A percentile compares a stretch with the other conserved stretches of the same genome.
These are phyloP conservation scores for Aureobasidium sp. DNA, from an alignment of 2,329 filamentous ascomycete species.

Conservation along the genomic window DNA sequence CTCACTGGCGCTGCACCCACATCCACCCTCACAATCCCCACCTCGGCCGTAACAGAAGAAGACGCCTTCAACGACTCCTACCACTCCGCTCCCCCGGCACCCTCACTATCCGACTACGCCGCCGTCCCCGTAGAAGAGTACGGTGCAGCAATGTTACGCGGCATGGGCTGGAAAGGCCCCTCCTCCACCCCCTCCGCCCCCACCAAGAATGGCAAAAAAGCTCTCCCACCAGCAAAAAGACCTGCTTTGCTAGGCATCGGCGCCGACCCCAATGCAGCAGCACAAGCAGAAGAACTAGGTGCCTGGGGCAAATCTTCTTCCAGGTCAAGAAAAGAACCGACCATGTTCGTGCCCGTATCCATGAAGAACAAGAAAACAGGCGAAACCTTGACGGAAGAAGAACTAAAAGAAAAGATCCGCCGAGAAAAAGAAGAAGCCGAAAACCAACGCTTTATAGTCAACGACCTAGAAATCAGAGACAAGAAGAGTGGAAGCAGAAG, in stretches of 20 bases:
- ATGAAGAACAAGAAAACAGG: conserved; percentile 57
- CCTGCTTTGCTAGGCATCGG: conserved; percentile 82
- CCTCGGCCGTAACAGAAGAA: conserved; percentile 45
- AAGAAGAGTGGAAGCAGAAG: conserved; percentile 6
- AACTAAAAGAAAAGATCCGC: conserved; percentile 39
- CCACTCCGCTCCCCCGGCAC: conserved; percentile 62
- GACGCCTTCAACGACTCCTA: conserved; percentile 67
- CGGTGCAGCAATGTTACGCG: conserved; percentile 78
- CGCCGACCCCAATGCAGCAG: conserved; percentile 65
- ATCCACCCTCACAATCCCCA: conserved; percentile 34
- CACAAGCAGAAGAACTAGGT: conserved; percentile 62
- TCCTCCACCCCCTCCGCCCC: neutral
- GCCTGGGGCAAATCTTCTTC: conserved; percentile 65
- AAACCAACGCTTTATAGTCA: neutral
- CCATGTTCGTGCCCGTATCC: conserved; percentile 56
- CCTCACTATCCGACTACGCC: conserved; percentile 77
- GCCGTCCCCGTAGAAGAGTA: conserved; percentile 92
- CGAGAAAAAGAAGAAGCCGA: conserved; percentile 10
- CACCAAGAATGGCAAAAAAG: neutral
- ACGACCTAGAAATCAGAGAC: neutral
- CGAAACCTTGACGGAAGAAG: conserved; percentile 56
- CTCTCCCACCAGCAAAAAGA: conserved; percentile 35
- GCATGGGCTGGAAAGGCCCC: conserved; percentile 84
- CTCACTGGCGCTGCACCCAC: conserved; percentile 35
- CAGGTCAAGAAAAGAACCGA: conserved; percentile 45